Evolutionary conservation across 257 asterid species (phyloP), one percentile per base, ranked within the genome.

Genomic region (Phtheirospermum japonicum): DNA sequence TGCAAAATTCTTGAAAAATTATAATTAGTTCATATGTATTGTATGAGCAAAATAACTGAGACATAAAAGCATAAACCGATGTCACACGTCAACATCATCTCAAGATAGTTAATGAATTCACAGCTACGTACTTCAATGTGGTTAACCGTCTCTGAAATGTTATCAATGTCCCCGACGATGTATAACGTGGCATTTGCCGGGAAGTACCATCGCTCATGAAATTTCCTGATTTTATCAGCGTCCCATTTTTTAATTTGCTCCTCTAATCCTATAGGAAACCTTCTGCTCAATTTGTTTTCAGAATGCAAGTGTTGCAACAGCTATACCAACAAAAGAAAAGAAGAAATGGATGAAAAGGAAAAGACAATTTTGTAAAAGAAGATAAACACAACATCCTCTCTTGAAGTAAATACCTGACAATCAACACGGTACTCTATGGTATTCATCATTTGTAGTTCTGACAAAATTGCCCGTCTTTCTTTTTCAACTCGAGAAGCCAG

Each of bases 161-260:
- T 71, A 76, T 89, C 90, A 45, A 93, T 79, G 78, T 89, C 99
- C 69, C 99, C 99, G 78, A 93, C 97, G 34, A 93, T 83, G 85
- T 93, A 93, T 65, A 93, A 75, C 50, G 99, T 93, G 69, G 99
- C 96, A 80, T 93, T 89, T 65, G 92, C 99, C 32, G 99, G 99
- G 69, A 93, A 93, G 77, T 93, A 93, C 99, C 99, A 89, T 28
- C 99, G 96, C 78, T 87, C 99, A 18, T 89, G 97, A 71, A 89
- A 93, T 82, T 79, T 93, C 73, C 95, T 78, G 74, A 93, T 93
- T 76, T 93, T 93, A 74, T 93, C 99, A 26, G 92, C 97, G 73
- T 93, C 99, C 97, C 97, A 89, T 79, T 87, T 93, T 81, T 89
- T 93, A 73, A 93, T 93, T 82, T 93, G 97, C 70, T 93, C 99